Evolutionary conservation across 768 basidiomycete genomes (phyloP), one percentile per base, ranked within the genome.

Genomic region (Agaricus blazei): DNA sequence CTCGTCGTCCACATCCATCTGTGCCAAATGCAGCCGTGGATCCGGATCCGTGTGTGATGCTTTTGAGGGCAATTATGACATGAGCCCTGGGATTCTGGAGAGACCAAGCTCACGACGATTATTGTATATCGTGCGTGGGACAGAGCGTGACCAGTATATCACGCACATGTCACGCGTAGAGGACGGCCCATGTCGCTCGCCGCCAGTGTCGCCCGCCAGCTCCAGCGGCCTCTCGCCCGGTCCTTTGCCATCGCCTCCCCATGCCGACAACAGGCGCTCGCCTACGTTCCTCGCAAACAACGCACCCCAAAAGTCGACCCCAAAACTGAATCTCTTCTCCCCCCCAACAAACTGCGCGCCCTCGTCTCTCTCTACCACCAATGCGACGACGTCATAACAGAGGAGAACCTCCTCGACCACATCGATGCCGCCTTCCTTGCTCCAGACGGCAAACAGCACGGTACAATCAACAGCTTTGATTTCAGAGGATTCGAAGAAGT

Each of bases 351-450:
- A 70, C 75, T 90, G 73, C 85, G 87, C 57, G 84, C 87, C 3
- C 83, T 91, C 59, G 78, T 90, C 59, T 77, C 82, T 9, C 79
- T 92, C 51, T 92, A 91, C 72, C 89, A 93, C 73, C 82, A 89
- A 70, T 71, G 84, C 48, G 81, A 81, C 54, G 71, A 74, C 2
- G 90, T 88, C 72, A 78, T 93, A 59, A 88, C 88, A 9, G 73
- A 73, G 23, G 85, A 88, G 59, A 90, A 80, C 63, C 80, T 93
- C 29, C 75, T 79, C 19, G 63, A 75, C 23, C 73, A 71, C 54
- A 90, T 91, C 52, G 85, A 90, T 69, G 67, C 77, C 14, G 83
- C 83, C 1, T 90, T 92, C 61, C 4, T 34, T 34, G 34, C 8
- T 6, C 8, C 8, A 3, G 58, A 64, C 11, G 44, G 52, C 51